Evolutionary conservation across 2,329 filamentous ascomycete genomes (phyloP).

Genomic region (Pseudogymnoascus sp.): DNA sequence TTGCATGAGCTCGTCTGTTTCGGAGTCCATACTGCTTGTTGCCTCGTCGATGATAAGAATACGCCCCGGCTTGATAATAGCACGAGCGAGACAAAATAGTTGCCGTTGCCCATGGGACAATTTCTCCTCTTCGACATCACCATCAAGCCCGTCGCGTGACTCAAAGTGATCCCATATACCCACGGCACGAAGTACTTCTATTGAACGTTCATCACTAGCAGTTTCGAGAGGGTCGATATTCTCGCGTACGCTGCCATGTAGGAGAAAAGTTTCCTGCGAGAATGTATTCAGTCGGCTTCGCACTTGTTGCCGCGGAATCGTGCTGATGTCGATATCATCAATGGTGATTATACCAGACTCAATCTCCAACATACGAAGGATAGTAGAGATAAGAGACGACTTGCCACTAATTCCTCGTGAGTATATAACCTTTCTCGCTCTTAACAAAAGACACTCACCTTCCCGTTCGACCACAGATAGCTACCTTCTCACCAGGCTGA

Average conservation of each 20-base stretch:
- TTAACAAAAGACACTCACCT: slow-evolving; percentile 24
- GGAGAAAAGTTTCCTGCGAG: slow-evolving; percentile 85
- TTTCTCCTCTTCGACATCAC: slow-evolving; percentile 58
- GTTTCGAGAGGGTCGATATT: slow-evolving; percentile 83
- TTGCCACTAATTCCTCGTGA: slow-evolving; percentile 56
- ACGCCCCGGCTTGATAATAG: slow-evolving; percentile 33
- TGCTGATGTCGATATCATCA: slow-evolving; percentile 76
- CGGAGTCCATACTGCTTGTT: slow-evolving; percentile 46
- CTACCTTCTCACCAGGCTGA: slow-evolving; percentile 27
- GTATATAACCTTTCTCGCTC: not conserved
- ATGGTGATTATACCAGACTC: slow-evolving; percentile 78
- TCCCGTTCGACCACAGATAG: slow-evolving; percentile 30
- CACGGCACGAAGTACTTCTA: slow-evolving; percentile 71
- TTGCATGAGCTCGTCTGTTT: slow-evolving; percentile 48
- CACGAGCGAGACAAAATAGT: slow-evolving; percentile 39
- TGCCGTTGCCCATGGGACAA: slow-evolving; percentile 51
- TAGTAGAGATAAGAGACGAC: slow-evolving; percentile 77
- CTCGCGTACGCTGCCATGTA: slow-evolving; percentile 75
- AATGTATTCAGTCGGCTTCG: slow-evolving; percentile 89
- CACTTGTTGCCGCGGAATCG: slow-evolving; percentile 80
- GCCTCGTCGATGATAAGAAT: slow-evolving; percentile 37
- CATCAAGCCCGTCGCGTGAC: slow-evolving; percentile 31
- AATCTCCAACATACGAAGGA: slow-evolving; percentile 85
- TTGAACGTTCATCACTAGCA: slow-evolving; percentile 79
- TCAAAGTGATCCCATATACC: slow-evolving; percentile 35